A percentile compares a stretch with the other conserved stretches of the same genome.
phyloP scores from a whole-genome alignment of 768 basidiomycete genomes.

The Psilocybe azurescens region DNA sequence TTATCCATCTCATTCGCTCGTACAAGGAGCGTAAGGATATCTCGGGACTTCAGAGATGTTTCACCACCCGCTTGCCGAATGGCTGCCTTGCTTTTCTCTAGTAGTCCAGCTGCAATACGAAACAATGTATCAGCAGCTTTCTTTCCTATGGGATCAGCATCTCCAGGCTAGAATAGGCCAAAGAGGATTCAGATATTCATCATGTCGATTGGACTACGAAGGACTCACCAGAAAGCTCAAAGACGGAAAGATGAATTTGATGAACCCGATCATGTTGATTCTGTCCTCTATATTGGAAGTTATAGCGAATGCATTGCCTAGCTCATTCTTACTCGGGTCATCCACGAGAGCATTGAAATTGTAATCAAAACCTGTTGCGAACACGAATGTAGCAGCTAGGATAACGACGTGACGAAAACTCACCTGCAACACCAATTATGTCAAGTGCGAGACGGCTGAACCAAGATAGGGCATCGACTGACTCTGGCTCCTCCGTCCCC shows the following conservation, averaged over 20 bases:
- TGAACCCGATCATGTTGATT: constrained; percentile 32
- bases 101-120: constrained; percentile 52
- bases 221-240: constrained; percentile 38
- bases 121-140: constrained; percentile 42
- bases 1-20: constrained; percentile 64
- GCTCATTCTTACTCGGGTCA: constrained; percentile 43
- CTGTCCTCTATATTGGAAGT: constrained; percentile 47
- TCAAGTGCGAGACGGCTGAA: constrained; percentile 73
- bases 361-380: constrained; percentile 32
- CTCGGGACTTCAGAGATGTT: constrained; percentile 39
- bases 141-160: constrained; percentile 25
- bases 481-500: constrained; percentile 23
- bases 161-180: constrained; percentile 28
- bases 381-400: too few relatives aligned
- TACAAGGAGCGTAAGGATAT: constrained; percentile 61
- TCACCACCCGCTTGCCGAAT: constrained; percentile 25
- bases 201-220: not conserved
- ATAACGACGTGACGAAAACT: constrained; percentile 28
- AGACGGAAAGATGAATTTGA: constrained; percentile 39
- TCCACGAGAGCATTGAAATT: constrained; percentile 29
- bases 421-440: constrained; percentile 73
- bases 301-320: constrained; percentile 51
- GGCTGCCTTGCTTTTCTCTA: constrained; percentile 50
- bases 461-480: constrained; percentile 65
- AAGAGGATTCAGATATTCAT: not conserved